These are phyloP conservation scores for Plasmodium coatneyi DNA, from an alignment of 169 alveolate species.

Conservation along the genomic window DNA sequence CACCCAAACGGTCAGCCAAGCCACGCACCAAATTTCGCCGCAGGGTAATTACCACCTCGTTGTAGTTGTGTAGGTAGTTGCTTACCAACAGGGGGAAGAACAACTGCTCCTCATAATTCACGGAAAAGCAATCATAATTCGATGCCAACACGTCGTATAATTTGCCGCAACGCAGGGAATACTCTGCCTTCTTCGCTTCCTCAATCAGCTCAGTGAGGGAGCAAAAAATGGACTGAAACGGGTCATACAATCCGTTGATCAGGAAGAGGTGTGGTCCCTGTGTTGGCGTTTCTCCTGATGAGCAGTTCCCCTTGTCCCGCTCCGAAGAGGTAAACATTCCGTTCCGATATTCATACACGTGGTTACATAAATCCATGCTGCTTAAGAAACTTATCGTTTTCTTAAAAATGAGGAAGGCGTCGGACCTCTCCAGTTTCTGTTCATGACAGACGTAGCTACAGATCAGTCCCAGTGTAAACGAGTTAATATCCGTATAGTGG, in stretches of 20 bases:
- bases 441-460: conserved; percentile 32
- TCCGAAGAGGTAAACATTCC: not conserved
- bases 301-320: not conserved
- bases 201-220: conserved; percentile 8
- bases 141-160: conserved; percentile 5
- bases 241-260: not conserved
- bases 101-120: conserved; percentile 33
- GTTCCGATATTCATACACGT: not conserved
- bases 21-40: not conserved
- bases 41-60: not conserved
- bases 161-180: not conserved
- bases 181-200: conserved; percentile 44
- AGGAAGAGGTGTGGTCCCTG: not conserved
- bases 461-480: conserved; percentile 8
- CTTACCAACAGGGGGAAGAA: conserved; percentile 23
- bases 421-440: not conserved
- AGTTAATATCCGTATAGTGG: conserved; percentile 20
- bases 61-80: conserved; percentile 2
- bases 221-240: conserved; percentile 1
- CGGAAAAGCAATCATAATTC: conserved; percentile 13
- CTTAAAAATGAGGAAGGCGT: conserved; percentile 13
- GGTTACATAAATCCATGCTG: not conserved
- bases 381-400: conserved; percentile 29
- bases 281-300: not conserved
- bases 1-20: conserved; percentile 25